A percentile compares a stretch with the other conserved stretches of the same genome.
These are phyloP conservation scores for Auriculariales sp. DNA, from an alignment of 768 basidiomycete genomes.

Conservation along the genomic window DNA sequence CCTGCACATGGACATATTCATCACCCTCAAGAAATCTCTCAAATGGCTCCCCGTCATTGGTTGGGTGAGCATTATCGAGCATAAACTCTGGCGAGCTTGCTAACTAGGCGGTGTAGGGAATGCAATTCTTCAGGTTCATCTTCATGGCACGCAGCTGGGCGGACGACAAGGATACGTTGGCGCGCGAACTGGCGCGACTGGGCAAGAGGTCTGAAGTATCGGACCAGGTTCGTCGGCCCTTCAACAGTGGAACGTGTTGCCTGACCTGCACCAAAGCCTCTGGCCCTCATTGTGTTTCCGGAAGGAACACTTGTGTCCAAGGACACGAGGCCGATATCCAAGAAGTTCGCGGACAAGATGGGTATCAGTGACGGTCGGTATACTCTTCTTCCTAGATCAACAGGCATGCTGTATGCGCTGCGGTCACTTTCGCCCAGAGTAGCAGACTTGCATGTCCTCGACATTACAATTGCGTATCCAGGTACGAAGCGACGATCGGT, in stretches of 20 bases:
- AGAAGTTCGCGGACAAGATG: conserved; percentile 76
- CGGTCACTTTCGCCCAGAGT: conserved; percentile 68
- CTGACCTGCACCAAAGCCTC: too few relatives aligned
- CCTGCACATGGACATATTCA: conserved; percentile 63
- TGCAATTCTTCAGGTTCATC: conserved; percentile 91
- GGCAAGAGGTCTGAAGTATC: conserved; percentile 53
- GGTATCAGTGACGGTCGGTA: conserved; percentile 70
- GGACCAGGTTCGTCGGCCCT: too few relatives aligned
- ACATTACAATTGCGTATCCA: conserved; percentile 84
- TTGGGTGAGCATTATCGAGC: conserved; percentile 41
- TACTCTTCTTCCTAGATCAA: conserved; percentile 81
- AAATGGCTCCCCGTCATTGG: conserved; percentile 79
- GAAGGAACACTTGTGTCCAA: conserved; percentile 90
- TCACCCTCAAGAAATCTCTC: conserved; percentile 84
- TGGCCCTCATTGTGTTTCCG: conserved; percentile 82
- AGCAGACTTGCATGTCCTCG: conserved; percentile 66
- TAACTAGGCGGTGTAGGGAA: conserved; percentile 48
- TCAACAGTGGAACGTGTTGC: too few relatives aligned
- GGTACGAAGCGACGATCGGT: conserved; percentile 28
- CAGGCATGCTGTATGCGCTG: conserved; percentile 75
- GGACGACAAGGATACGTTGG: conserved; percentile 58
- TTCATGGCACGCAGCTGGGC: conserved; percentile 89
- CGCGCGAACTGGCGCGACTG: conserved; percentile 48
- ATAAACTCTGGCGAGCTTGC: too few relatives aligned
- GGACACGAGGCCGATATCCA: conserved; percentile 72